Evolutionary conservation across 805 yeast genomes (phyloP).

Genomic region (Candida chauliodis): DNA sequence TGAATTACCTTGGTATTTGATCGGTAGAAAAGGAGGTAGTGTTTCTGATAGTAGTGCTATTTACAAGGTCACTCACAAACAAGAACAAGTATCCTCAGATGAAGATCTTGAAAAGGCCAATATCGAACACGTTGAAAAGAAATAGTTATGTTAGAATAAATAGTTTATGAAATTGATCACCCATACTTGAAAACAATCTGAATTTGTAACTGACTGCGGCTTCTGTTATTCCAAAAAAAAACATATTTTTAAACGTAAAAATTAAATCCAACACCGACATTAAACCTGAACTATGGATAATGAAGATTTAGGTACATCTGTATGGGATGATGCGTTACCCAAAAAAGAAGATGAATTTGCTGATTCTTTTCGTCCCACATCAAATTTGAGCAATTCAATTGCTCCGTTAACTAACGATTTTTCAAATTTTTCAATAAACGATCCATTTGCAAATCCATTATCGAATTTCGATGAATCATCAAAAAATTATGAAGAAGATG

Average conservation of each 20-base stretch:
- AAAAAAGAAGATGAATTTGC: conserved; percentile 10
- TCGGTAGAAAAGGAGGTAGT: conserved; percentile 48
- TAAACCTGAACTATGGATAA: conserved; percentile 36
- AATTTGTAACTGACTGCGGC: too few species aligned
- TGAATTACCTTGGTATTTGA: conserved; percentile 51
- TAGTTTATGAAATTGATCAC: too few species aligned
- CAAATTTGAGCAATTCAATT: conserved; percentile 12
- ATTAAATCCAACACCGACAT: not conserved
- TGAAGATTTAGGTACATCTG: conserved; percentile 52
- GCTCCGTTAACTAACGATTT: conserved; percentile 16
- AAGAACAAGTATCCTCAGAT: too few species aligned
- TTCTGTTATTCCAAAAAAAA: not conserved
- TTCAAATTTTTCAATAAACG: conserved; percentile 16
- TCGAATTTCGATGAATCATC: not conserved
- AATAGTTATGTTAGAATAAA: too few species aligned
- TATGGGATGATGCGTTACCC: conserved; percentile 59
- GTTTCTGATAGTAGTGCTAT: conserved; percentile 11
- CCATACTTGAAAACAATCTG: conserved; percentile 52
- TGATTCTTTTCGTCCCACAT: not conserved
- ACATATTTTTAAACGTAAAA: not conserved
- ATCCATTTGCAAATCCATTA: conserved; percentile 11
- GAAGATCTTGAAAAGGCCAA: too few species aligned
- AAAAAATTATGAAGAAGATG: conserved; percentile 11
- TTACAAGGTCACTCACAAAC: too few species aligned
- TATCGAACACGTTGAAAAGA: too few species aligned